Conservation (phyloP, 139 green algal species). For the Coelastrella sp. region DNA sequence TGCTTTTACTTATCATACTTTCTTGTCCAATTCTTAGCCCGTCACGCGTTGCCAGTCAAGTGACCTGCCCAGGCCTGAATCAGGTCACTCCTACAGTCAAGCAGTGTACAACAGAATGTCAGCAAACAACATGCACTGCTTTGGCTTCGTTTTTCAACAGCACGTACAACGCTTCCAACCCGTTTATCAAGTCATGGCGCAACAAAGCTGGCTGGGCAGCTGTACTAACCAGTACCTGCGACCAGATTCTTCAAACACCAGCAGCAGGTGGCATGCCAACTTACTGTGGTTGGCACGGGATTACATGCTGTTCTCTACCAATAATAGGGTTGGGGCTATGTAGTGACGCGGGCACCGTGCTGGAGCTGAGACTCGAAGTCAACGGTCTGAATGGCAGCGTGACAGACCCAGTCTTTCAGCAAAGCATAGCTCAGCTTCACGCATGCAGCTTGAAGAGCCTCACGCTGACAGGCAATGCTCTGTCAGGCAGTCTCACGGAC, state of each 20-base stretch:
- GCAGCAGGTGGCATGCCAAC: neutral
- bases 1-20: no score
- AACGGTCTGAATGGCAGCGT: conserved; percentile 40
- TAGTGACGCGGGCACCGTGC: neutral
- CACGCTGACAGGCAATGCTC: conserved; percentile 27
- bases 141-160: conserved; percentile 30
- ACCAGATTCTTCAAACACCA: neutral
- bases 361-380: conserved; percentile 12
- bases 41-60: no score
- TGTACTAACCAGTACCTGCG: neutral
- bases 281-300: conserved; percentile 42
- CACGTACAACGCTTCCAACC: conserved; percentile 15
- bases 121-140: conserved; percentile 37
- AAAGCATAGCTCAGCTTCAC: conserved; percentile 36
- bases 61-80: no score
- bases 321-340: neutral
- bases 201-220: conserved; percentile 39
- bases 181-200: neutral
- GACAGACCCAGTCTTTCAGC: neutral
- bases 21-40: no score
- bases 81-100: neutral
- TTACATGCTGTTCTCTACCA: conserved; percentile 27
- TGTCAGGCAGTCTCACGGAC: neutral
- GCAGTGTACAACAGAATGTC: conserved; percentile 10
- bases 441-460: conserved; percentile 35